Conservation (phyloP, 257 asterid species). For the Salvia miltiorrhiza region DNA sequence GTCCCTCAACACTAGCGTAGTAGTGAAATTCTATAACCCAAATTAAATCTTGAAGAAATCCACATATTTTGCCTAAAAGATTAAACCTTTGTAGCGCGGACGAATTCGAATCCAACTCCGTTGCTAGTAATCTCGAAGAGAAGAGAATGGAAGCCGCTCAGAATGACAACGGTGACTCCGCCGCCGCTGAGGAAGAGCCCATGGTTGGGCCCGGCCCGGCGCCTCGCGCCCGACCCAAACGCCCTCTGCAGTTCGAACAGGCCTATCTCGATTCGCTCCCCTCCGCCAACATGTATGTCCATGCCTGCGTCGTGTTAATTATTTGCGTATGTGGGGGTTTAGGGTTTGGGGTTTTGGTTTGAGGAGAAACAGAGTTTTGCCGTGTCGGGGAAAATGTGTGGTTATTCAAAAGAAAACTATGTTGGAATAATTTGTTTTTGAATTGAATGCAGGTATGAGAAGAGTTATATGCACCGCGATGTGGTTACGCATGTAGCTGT, state of each 20-base stretch:
- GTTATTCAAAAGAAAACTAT: neutral
- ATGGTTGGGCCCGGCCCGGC: conserved; percentile 84
- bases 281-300: conserved; percentile 82
- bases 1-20: too few relatives aligned
- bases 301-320: neutral
- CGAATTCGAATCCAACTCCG: conserved; percentile 4
- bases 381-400: neutral
- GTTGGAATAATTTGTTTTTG: neutral
- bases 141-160: conserved; percentile 41
- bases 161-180: conserved; percentile 34
- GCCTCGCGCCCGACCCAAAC: conserved; percentile 57
- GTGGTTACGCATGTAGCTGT: conserved; percentile 98
- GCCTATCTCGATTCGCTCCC: conserved; percentile 91
- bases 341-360: conserved; percentile 28
- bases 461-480: conserved; percentile 98
- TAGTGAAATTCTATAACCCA: too few relatives aligned
- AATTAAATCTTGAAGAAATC: neutral
- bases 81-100: neutral
- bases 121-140: neutral
- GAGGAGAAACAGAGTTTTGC: neutral
- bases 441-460: conserved; percentile 76
- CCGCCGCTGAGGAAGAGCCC: conserved; percentile 43
- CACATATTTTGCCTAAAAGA: neutral
- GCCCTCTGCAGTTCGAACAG: conserved; percentile 91
- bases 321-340: neutral